Evolutionary conservation across 2,329 filamentous ascomycete species (phyloP), one percentile per base, ranked within the genome.

Genomic region (Claviceps pazoutovae): DNA sequence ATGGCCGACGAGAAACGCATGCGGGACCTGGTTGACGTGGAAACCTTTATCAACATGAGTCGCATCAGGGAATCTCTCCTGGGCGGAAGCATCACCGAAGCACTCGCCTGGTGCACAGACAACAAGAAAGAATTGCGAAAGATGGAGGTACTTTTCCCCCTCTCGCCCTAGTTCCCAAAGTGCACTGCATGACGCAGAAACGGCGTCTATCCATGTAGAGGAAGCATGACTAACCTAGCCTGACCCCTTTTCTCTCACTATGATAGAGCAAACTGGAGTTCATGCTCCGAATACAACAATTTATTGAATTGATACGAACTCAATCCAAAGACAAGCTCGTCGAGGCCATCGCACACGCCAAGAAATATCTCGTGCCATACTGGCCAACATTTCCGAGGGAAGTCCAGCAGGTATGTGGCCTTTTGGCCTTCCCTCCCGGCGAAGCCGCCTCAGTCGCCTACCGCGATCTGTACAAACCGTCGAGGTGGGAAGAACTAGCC

Each of bases 101-200:
- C 89, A 21, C 68, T 98, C 51, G 79, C 81, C 13, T 98, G 93
- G 93, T 96, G 93, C 65, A 80, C 76, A 16, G 91, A 97, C 61
- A 95, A 96, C 67, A 93, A 94, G 68, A 90, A 91, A 61, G 86
- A 90, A 56, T 71, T 98, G 54, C 86, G 89, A 63, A 95, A 93
- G 74, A 84, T 87, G 68, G 84, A 87, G 66, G 86, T 87, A 66
- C n/a, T 16, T 16, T 23, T 5, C 14, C 43, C 8, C 21, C 13
- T 30, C 16, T 7, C 19, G 5, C 8, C n/a, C 11, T 30, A 8
- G 16, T 21, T 14, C 42, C 39, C 39, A 41, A n/a, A n/a, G 1
- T 34, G n/a, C 23, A 34, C 44, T 36, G 6, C 43, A 45, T 13
- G 23, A 3, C 17, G 16, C 43, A 42, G 13, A 5, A 26, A 37